phyloP scores from a whole-genome alignment of 768 basidiomycete species.

The Boletellus sp. region DNA sequence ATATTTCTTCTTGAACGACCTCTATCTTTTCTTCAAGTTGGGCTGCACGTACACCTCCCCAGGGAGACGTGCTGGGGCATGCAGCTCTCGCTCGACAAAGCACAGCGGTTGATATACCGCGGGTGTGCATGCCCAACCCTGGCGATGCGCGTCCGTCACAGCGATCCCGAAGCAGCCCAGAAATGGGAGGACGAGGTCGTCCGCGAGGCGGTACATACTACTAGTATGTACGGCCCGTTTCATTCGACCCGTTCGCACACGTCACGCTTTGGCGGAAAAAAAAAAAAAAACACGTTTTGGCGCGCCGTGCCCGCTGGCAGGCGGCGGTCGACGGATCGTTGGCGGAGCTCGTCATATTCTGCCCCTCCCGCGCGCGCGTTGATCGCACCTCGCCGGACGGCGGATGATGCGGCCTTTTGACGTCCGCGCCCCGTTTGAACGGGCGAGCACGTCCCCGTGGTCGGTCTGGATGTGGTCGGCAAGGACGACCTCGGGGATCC shows the following conservation, averaged over 20 bases:
- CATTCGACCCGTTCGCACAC: too few species aligned
- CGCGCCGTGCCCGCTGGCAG: neutral
- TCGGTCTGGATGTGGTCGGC: neutral
- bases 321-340: neutral
- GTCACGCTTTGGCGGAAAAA: too few species aligned
- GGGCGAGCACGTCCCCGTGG: neutral
- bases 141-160: neutral
- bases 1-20: too few species aligned
- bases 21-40: too few species aligned
- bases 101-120: neutral
- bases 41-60: too few species aligned
- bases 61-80: neutral
- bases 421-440: neutral
- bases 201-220: slow-evolving; percentile 10
- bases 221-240: too few species aligned
- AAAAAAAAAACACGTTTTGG: slow-evolving; percentile 1
- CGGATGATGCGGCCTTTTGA: slow-evolving; percentile 1
- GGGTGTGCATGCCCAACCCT: slow-evolving; percentile 2
- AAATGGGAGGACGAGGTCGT: slow-evolving; percentile 5
- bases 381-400: neutral
- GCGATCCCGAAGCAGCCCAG: neutral
- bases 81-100: neutral
- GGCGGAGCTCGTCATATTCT: slow-evolving; percentile 4
- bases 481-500: slow-evolving; percentile 5
- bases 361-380: neutral